Evolutionary conservation across 495 filamentous ascomycete species (phyloP), one percentile per base, ranked within the genome.

Genomic region (Penicillium waksmanii): DNA sequence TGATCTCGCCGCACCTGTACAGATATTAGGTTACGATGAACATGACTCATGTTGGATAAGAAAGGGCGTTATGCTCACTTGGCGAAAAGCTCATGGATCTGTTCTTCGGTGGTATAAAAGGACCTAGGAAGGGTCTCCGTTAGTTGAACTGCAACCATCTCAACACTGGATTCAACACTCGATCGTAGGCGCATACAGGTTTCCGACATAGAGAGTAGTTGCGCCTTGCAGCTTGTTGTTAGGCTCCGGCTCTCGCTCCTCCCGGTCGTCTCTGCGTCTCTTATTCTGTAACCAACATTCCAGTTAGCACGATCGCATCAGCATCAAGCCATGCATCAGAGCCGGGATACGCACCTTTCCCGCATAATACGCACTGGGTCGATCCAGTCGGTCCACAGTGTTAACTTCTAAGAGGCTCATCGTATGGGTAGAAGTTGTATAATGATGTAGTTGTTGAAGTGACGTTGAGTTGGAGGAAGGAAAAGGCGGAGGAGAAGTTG

Each of bases 101-200:
- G 95, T 78, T 98, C 95, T 72, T 98, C 95, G 46, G 95, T 98
- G 11, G 95, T 98, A 81, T 97, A 98, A 77, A 98, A 98, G n/a
- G 95, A 98, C 58, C 93, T 97, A 60, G 9, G 17, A n/a, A 48
- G 46, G 23, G 18, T 7, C 23, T 17, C 40, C 15, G 62, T 84
- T 50, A 84, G 78, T 65, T 49, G 25, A 2, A 43, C 19, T 46
- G 40, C 25, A n/a, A 12, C 42, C 3, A 9, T 33, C 13, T 31
- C 27, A 2, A 31, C 23, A 23, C 23, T 23, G 4, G 2, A 23
- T 23, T 23, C 23, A 27, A 38, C 2, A 43, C 18, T 11, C 12
- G 15, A 15, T 40, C 34, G 2, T 23, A 18, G 13, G 2, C 36
- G 15, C 91, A 63, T 82, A 96, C 92, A 98, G 81, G 72, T 98